Evolutionary conservation across 1,284 basidiomycete genomes (phyloP), one percentile per base, ranked within the genome.

Genomic region (Puccinia novopanici): DNA sequence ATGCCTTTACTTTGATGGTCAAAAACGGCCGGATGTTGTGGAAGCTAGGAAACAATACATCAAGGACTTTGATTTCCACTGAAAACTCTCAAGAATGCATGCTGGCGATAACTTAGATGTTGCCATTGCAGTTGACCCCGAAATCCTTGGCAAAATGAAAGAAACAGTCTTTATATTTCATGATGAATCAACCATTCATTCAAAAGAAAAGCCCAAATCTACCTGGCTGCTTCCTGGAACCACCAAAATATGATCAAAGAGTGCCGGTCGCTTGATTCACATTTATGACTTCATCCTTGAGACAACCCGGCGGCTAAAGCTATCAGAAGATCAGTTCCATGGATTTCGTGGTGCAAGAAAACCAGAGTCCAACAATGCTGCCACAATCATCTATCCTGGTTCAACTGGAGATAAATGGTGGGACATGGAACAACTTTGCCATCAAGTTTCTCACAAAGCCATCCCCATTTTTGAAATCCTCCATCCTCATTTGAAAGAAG

Each of bases 371-470:
- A 42, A 65, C 24, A 9, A 65, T 65, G 61, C 61, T 40, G 61
- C 61, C 30, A 65, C 61, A 9, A 65, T 65, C 30, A 65, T 65
- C 2, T 65, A 65, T 40, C 61, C 61, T 40, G 61, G 34, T 3
- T 42, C 55, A 27, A 57, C 3, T 6, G 55, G 55, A n/a, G 40
- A 65, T 65, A 65, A 65, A 40, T 65, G 61, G 61, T 65, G 34
- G 61, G 61, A 65, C 12, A 65, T 65, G 61, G 61, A 65, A 34
- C 61, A 65, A 19, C 61, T 65, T 9, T 65, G 61, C n/a, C 9
- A 65, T 37, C 61, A 65, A 40, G 30, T 65, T n/a, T 37, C 61
- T 6, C 5, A 65, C 10, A 65, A 65, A 65, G 61, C 61, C 9
- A 65, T 65, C 17, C 61, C 61, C 3, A 65, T 65, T 22, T 65